Evolutionary conservation across 805 yeast species (phyloP).

Genomic region (Monosporozyma siamensis): DNA sequence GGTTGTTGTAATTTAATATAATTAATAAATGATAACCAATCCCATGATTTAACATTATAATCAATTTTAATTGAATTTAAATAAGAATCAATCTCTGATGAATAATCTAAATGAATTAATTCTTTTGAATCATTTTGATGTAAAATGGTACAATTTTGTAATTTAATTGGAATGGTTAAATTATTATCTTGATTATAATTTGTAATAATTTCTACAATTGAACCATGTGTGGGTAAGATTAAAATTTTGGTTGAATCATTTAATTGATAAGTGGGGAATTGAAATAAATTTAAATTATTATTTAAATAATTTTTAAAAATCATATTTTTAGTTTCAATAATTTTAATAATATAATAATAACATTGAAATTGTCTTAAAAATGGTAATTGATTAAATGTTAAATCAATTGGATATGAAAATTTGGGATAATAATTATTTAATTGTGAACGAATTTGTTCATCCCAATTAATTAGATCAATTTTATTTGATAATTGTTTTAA

Average conservation of each 20-base stretch:
- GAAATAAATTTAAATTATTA: constrained; percentile 21
- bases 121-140: constrained; percentile 11
- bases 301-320: constrained; percentile 24
- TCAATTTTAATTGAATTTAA: constrained; percentile 15
- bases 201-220: constrained; percentile 12
- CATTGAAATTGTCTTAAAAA: constrained; percentile 22
- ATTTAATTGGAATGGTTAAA: constrained; percentile 19
- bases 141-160: constrained; percentile 23
- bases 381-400: constrained; percentile 9
- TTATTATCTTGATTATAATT: constrained; percentile 1
- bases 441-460: constrained; percentile 17
- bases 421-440: constrained; percentile 4
- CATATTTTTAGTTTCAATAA: constrained; percentile 24
- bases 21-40: constrained; percentile 21
- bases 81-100: constrained; percentile 25
- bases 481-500: constrained; percentile 20
- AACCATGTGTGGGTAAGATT: constrained; percentile 21
- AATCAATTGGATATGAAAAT: background rate
- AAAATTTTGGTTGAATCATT: too few relatives aligned
- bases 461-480: constrained; percentile 23
- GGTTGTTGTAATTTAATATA: constrained; percentile 8
- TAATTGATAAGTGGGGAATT: constrained; percentile 21
- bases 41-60: constrained; percentile 18
- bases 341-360: constrained; percentile 20
- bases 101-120: constrained; percentile 24